Base-by-base conservation (phyloP, 805 yeast species). In the Cyberlindnera maclurae region DNA sequence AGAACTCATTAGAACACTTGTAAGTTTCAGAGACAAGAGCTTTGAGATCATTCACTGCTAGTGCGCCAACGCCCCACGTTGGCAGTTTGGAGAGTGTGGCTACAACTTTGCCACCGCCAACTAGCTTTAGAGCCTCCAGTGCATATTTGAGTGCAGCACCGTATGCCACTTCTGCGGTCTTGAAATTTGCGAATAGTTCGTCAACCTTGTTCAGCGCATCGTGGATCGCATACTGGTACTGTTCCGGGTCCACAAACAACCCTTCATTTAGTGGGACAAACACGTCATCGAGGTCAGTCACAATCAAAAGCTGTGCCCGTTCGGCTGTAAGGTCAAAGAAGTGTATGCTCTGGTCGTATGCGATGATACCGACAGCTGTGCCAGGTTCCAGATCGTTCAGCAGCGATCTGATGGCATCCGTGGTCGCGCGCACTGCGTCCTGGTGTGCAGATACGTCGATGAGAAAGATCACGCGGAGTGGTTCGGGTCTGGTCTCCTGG, bases 71-170 rank as follows among this genome's bases (percentile, higher is more conserved):
- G 1, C 95, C 96, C 71, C 77, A 71, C 1, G 85, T 71, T 6
- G 98, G 96, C 29, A 87, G 58, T 2, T 79, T 63, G 3, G 85
- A 70, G 31, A 89, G 61, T 4, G 83, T 59, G 0, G 84, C 71
- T 16, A 82, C 72, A 26, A 90, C 78, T 50, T 89, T 84, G 43
- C 97, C 98, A 44, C 93, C 93, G 8, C 93, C 95, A 26, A 70
- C 70, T 16, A 64, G 60, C 32, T 70, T 70, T 20, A 88, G 64
- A 6, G 87, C 79, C 37, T 73, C 54, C 49, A 69, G 63, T 0
- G 94, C 90, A 3, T 81, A 77, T 39, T 77, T 67, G 26, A 87
- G 59, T 0, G 95, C 96, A 3, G 85, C 75, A 0, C 96, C 94
- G 54, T 75, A 82, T 22, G 87, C 79, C 0, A 86, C 80, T 47